Conservation (phyloP, 805 yeast species). For the Saccharomycopsis selenospora region DNA sequence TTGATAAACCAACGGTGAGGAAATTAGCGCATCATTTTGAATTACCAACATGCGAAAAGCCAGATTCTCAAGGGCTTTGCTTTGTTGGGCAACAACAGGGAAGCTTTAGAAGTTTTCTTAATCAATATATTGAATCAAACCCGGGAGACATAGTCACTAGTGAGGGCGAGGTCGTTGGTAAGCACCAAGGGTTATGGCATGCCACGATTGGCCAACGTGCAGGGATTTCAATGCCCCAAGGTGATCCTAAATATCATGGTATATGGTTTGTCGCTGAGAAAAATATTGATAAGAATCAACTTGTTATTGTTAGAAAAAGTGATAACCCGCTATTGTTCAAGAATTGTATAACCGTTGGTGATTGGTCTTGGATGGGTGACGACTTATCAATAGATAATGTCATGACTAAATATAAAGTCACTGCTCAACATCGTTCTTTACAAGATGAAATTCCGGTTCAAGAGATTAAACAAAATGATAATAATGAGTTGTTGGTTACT, state of each 20-base stretch:
- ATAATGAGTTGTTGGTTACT: constrained; percentile 26
- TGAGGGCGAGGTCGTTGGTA: constrained; percentile 71
- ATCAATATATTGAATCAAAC: constrained; percentile 61
- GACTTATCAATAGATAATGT: constrained; percentile 15
- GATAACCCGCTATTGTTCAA: constrained; percentile 50
- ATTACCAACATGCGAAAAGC: constrained; percentile 65
- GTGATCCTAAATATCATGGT: constrained; percentile 66
- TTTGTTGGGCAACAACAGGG: constrained; percentile 61
- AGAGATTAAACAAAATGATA: constrained; percentile 21
- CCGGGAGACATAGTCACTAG: constrained; percentile 79
- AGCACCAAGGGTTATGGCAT: constrained; percentile 84
- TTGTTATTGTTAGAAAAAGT: constrained; percentile 70
- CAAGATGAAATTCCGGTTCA: constrained; percentile 47
- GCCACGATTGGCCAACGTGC: constrained; percentile 91
- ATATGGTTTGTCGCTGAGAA: constrained; percentile 85
- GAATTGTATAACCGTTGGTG: constrained; percentile 33
- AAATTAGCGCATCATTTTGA: constrained; percentile 48
- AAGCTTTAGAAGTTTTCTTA: constrained; percentile 62
- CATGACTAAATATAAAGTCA: constrained; percentile 25
- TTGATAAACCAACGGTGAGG: constrained; percentile 68
- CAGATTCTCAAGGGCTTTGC: constrained; percentile 92
- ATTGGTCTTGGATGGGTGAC: constrained; percentile 45
- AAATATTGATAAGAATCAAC: constrained; percentile 52
- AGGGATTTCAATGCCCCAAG: constrained; percentile 83
- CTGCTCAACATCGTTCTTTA: constrained; percentile 66